phyloP scores from a whole-genome alignment of 495 filamentous ascomycete species.

The Neurospora pannonica region DNA sequence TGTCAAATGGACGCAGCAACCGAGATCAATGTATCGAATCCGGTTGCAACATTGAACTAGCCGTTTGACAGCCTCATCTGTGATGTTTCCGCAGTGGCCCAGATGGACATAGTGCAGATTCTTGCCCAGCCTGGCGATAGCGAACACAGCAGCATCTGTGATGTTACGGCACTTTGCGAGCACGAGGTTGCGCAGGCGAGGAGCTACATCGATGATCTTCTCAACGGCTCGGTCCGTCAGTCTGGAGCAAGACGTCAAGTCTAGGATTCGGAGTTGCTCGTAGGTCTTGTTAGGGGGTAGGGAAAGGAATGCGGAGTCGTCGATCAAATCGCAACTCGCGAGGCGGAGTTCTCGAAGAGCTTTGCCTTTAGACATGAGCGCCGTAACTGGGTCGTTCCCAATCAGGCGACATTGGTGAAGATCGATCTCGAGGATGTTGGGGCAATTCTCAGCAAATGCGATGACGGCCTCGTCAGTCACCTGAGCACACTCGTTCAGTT shows the following conservation, averaged over 20 bases:
- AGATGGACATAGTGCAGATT: slow-evolving; percentile 95
- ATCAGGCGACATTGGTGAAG: slow-evolving; percentile 76
- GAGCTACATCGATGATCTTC: slow-evolving; percentile 75
- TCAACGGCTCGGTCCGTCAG: slow-evolving; percentile 80
- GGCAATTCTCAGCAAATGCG: slow-evolving; percentile 79
- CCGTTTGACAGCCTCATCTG: slow-evolving; percentile 72
- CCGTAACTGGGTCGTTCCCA: slow-evolving; percentile 69
- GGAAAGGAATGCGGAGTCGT: slow-evolving; percentile 75
- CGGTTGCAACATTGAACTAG: slow-evolving; percentile 82
- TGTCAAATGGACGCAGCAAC: slow-evolving; percentile 85
- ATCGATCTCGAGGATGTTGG: slow-evolving; percentile 91
- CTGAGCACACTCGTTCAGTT: slow-evolving; percentile 81
- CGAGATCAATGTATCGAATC: slow-evolving; percentile 94
- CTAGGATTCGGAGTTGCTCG: slow-evolving; percentile 85
- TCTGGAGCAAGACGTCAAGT: slow-evolving; percentile 77
- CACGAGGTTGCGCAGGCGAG: slow-evolving; percentile 83
- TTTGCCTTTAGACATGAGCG: slow-evolving; percentile 62
- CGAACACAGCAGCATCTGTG: slow-evolving; percentile 79
- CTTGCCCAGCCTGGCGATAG: slow-evolving; percentile 84
- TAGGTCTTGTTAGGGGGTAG: slow-evolving; percentile 61
- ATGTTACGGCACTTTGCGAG: slow-evolving; percentile 89
- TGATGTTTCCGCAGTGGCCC: slow-evolving; percentile 86
- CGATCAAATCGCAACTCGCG: slow-evolving; percentile 71
- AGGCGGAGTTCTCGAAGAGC: slow-evolving; percentile 84
- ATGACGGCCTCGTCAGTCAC: slow-evolving; percentile 70